Evolutionary conservation across 2,329 filamentous ascomycete genomes (phyloP).

Genomic region (Leptodontidium sp.): DNA sequence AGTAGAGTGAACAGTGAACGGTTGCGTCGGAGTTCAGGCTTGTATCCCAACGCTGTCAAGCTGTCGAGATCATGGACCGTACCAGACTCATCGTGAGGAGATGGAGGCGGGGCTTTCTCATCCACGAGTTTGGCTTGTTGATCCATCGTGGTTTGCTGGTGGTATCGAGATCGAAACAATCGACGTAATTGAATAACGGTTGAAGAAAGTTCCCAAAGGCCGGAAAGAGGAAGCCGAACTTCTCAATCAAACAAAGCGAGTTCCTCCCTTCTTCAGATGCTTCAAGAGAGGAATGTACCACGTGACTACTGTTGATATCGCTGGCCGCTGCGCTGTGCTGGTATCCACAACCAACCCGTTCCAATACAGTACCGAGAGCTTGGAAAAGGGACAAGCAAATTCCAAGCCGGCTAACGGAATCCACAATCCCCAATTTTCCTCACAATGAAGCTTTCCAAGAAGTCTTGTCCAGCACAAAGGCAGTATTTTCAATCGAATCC

Average conservation of each 20-base stretch:
- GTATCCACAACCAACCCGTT: not conserved
- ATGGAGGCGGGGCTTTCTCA: constrained; percentile 25
- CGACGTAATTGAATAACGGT: too few species aligned
- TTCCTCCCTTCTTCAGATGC: not conserved
- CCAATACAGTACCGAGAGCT: too few species aligned
- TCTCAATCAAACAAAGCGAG: not conserved
- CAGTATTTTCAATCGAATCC: not conserved
- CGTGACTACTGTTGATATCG: not conserved
- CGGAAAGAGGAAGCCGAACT: not conserved
- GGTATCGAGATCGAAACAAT: too few species aligned
- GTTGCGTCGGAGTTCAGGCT: constrained; percentile 63
- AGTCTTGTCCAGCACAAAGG: not conserved
- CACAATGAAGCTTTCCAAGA: constrained; percentile 8
- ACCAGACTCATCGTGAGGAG: constrained; percentile 23
- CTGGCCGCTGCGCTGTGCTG: not conserved
- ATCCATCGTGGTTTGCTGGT: not conserved
- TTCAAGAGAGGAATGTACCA: not conserved
- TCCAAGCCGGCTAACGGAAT: constrained; percentile 8
- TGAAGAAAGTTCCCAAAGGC: too few species aligned
- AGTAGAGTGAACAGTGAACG: constrained; percentile 66
- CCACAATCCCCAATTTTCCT: constrained; percentile 7
- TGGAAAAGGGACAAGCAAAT: constrained; percentile 3
- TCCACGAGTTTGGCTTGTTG: constrained; percentile 23
- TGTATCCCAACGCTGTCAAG: constrained; percentile 59
- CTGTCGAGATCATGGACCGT: constrained; percentile 36